Evolutionary conservation across 106 monocot species (phyloP), one percentile per base, ranked within the genome.

Genomic region (Dendrobium nobile): DNA sequence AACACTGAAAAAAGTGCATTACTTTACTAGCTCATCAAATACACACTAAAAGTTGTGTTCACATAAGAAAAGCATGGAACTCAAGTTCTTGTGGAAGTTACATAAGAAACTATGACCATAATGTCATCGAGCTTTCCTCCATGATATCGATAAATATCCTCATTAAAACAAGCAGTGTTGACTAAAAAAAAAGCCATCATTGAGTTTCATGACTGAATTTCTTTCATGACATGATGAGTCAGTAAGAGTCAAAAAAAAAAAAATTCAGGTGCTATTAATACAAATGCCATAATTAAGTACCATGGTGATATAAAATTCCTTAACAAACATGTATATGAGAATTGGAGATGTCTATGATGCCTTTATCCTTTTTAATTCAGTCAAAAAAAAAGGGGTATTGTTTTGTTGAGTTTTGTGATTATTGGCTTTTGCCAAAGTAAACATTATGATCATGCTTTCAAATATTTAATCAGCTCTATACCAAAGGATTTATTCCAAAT

Each of bases 41-140:
- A n/a, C 44, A 44, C 44, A 44, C 2, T 44, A 15, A 56, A 22
- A 61, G 61, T 6, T 0, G 61, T 43, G 73, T 48, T 48, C 48
- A 48, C 9, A 48, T 10, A 48, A 48, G 48, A 48, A 48, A 48
- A 48, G 48, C 48, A 48, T 9, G 9, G 2, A 10, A 48, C 2
- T 75, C 26, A 75, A 24, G 47, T 0, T 10, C 47, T 75, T 4
- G 47, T 0, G 26, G 81, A 78, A 26, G 86, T 68, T 31, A 92
- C 67, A 47, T 86, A 92, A 45, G 92, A 89, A 9, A 89, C 87
- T 16, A 92, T 89, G 9, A 89, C 92, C 0, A 89, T 92, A 27
- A 92, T 83, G 70, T 92, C 89, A 67, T 92, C 92, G 44, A 92
- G 92, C 80, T 92, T 92, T 47, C 92, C 92, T 26, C 92, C 92